These are phyloP conservation scores for Dryas octopetala DNA, from an alignment of 306 rosid genomes.

Conservation along the genomic window DNA sequence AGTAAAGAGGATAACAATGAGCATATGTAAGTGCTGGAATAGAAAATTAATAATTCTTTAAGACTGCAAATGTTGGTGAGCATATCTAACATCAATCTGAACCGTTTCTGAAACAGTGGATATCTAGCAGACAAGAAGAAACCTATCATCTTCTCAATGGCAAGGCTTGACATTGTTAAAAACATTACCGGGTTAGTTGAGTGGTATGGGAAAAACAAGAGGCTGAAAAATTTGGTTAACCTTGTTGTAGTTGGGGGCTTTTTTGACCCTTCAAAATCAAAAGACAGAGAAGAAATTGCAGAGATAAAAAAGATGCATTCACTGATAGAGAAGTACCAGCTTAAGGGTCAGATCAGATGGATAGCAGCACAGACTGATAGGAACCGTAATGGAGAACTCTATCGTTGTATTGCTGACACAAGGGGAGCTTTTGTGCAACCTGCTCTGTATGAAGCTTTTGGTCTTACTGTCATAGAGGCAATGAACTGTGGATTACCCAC, in stretches of 20 bases:
- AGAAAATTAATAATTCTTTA: not conserved
- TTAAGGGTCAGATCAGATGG: conserved; percentile 89
- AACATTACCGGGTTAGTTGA: conserved; percentile 75
- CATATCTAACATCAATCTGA: conserved; percentile 1
- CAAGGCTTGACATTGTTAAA: conserved; percentile 86
- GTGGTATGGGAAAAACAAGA: conserved; percentile 78
- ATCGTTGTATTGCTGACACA: conserved; percentile 78
- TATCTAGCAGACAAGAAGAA: conserved; percentile 63
- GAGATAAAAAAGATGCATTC: conserved; percentile 77
- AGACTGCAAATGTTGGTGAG: not conserved
- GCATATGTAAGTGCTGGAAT: conserved; percentile 53
- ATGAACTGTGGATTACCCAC: conserved; percentile 96
- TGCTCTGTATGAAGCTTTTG: conserved; percentile 92
- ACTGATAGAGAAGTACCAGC: conserved; percentile 64
- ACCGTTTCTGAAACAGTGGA: conserved; percentile 53
- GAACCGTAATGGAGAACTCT: conserved; percentile 76
- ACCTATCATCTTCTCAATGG: conserved; percentile 91
- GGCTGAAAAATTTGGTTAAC: conserved; percentile 69
- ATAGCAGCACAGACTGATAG: conserved; percentile 86
- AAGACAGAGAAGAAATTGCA: conserved; percentile 83
- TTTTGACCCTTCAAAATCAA: conserved; percentile 88
- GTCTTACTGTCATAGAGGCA: conserved; percentile 96
- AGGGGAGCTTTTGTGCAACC: conserved; percentile 95
- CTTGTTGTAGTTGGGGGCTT: conserved; percentile 93
- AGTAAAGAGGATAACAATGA: conserved; percentile 63